Evolutionary conservation across 306 rosid genomes (phyloP).

Genomic region (Delonix regia): DNA sequence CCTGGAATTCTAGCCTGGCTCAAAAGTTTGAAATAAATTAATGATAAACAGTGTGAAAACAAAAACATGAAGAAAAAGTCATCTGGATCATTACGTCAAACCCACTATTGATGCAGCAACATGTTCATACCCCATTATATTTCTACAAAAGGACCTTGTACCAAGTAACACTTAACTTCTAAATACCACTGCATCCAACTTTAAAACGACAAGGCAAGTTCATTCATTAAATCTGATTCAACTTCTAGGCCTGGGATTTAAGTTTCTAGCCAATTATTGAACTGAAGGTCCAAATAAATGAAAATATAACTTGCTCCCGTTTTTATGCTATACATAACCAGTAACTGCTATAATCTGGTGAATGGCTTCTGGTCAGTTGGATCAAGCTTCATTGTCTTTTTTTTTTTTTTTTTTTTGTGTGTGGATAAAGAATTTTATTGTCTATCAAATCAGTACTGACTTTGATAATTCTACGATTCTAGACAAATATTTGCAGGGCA

Average conservation of each 20-base stretch:
- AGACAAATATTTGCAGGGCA: conserved; percentile 12
- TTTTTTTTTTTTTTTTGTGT: not conserved
- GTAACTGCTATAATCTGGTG: not conserved
- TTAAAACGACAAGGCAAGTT: not conserved
- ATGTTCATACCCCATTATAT: not conserved
- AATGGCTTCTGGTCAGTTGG: conserved; percentile 1
- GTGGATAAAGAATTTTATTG: not conserved
- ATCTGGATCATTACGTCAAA: not conserved
- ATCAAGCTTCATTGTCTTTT: not conserved
- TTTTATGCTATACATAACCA: not conserved
- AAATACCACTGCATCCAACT: not conserved
- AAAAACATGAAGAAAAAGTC: not conserved
- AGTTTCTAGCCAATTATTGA: conserved; percentile 12
- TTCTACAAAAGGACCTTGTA: not conserved
- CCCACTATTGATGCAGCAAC: not conserved
- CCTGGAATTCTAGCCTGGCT: conserved; percentile 1
- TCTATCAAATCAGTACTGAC: not conserved
- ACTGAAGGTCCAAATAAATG: not conserved
- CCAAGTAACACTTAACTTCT: not conserved
- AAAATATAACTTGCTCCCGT: not conserved
- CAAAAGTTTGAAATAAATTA: conserved; percentile 10
- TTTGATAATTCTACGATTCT: not conserved
- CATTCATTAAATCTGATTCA: not conserved
- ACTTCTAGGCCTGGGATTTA: not conserved
- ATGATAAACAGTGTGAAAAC: not conserved